phyloP scores from a whole-genome alignment of 2,329 filamentous ascomycete species.

The Triangularia setosa region DNA sequence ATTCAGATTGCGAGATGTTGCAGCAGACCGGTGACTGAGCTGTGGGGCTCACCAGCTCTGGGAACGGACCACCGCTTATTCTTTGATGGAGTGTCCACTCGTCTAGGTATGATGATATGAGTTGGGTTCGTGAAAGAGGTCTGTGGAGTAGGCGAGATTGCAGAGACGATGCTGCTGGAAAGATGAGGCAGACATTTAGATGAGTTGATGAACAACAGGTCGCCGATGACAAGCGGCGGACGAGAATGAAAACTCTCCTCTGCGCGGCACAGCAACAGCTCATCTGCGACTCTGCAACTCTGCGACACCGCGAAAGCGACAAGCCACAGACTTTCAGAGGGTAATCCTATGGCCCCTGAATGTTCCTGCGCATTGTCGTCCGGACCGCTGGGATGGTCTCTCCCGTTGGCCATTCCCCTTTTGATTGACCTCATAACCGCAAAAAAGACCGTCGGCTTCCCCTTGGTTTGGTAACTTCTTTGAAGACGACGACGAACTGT shows the following conservation, averaged over 20 bases:
- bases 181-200: neutral
- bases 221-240: neutral
- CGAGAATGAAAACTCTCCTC: neutral
- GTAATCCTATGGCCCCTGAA: neutral
- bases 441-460: neutral
- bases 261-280: neutral
- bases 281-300: neutral
- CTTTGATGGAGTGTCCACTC: neutral
- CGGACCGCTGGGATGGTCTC: neutral
- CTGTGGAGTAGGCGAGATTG: neutral
- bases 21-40: neutral
- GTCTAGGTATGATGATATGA: neutral
- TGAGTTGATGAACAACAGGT: neutral
- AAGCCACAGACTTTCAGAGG: neutral
- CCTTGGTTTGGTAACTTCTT: neutral
- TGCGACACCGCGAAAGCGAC: neutral
- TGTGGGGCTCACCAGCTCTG: neutral
- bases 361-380: neutral
- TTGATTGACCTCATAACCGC: neutral
- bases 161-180: neutral
- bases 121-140: neutral
- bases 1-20: neutral
- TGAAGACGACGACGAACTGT: slow-evolving; percentile 1
- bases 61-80: slow-evolving; percentile 1
- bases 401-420: neutral